Evolutionary conservation across 331 rosid genomes (phyloP).

Genomic region (Acacia concinna): DNA sequence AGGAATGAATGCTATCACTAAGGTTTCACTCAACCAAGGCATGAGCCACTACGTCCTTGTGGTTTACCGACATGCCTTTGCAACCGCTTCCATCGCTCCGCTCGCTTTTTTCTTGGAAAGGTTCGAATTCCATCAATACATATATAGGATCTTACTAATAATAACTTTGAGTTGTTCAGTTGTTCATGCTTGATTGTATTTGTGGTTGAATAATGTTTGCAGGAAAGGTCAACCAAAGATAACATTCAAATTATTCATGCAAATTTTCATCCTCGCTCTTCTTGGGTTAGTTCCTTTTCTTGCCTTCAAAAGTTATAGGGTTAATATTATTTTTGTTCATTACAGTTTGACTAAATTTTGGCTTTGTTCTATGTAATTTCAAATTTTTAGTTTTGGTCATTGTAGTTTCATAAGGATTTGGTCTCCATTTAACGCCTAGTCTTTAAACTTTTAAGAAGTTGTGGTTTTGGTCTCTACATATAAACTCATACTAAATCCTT

Average conservation of each 20-base stretch:
- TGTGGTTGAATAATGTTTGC: constrained; percentile 27
- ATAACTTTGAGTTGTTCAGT: not conserved
- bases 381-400: too few species aligned
- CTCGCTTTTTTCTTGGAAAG: constrained; percentile 79
- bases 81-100: constrained; percentile 71
- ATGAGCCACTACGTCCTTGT: constrained; percentile 98
- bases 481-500: too few species aligned
- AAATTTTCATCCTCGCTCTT: constrained; percentile 71
- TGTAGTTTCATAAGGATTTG: too few species aligned
- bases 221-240: constrained; percentile 83
- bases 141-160: not conserved
- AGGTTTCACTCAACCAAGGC: constrained; percentile 80
- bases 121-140: constrained; percentile 24
- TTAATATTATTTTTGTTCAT: too few species aligned
- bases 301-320: not conserved
- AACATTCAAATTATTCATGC: constrained; percentile 67
- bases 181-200: not conserved
- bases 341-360: too few species aligned
- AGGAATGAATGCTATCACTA: constrained; percentile 83
- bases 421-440: too few species aligned
- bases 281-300: constrained; percentile 64
- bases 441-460: too few species aligned
- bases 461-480: too few species aligned
- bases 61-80: constrained; percentile 88
- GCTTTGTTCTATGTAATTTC: too few species aligned